Conservation (phyloP, 352 stramenopile species). For the Phytophthora lateralis region DNA sequence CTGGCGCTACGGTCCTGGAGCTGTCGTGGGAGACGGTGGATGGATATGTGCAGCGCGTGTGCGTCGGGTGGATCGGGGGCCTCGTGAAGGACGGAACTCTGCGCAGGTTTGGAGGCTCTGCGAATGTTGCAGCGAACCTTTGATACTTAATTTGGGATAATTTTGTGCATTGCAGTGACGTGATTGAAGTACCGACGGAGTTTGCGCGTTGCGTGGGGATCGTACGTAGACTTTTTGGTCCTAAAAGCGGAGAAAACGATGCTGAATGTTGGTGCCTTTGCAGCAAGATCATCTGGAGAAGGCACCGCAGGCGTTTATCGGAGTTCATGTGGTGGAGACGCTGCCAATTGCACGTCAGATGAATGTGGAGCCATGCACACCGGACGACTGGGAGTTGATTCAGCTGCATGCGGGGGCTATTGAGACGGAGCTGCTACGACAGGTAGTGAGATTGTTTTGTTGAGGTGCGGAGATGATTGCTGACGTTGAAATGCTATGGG, state of each 20-base stretch:
- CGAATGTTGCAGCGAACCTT: background rate
- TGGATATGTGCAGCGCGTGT: slow-evolving; percentile 80
- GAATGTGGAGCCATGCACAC: slow-evolving; percentile 83
- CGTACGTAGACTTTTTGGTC: slow-evolving; percentile 37
- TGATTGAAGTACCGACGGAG: slow-evolving; percentile 84
- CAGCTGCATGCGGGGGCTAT: slow-evolving; percentile 85
- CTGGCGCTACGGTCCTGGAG: slow-evolving; percentile 68
- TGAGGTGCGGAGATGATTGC: background rate
- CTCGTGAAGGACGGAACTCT: slow-evolving; percentile 52
- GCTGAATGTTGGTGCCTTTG: background rate
- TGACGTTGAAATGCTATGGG: background rate
- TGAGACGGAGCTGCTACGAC: slow-evolving; percentile 81
- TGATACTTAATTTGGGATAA: no score
- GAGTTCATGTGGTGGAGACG: slow-evolving; percentile 76
- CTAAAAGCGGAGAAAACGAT: background rate
- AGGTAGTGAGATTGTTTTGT: slow-evolving; percentile 50
- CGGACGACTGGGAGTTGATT: slow-evolving; percentile 92
- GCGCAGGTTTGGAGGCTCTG: slow-evolving; percentile 43
- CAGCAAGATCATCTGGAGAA: slow-evolving; percentile 72
- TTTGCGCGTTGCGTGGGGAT: slow-evolving; percentile 85
- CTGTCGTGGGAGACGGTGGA: slow-evolving; percentile 81
- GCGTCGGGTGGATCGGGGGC: slow-evolving; percentile 70
- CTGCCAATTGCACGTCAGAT: slow-evolving; percentile 73
- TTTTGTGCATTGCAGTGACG: slow-evolving; percentile 45
- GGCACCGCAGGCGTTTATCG: slow-evolving; percentile 60